These are phyloP conservation scores for Musa itinerans DNA, from an alignment of 176 grass and related monocot genomes.

Conservation along the genomic window DNA sequence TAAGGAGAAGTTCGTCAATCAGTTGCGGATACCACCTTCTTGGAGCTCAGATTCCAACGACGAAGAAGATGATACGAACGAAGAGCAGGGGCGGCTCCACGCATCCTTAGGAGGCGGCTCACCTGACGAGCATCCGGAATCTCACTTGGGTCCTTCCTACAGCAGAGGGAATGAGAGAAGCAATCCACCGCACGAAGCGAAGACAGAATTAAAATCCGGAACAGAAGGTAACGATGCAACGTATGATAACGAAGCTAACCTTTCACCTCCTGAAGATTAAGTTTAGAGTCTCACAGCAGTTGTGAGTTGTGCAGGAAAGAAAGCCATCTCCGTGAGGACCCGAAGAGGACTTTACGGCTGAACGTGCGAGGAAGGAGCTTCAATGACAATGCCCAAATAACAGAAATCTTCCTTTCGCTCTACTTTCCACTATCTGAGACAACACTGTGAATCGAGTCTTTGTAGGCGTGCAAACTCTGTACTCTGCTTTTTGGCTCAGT, in stretches of 20 bases:
- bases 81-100: too few species aligned
- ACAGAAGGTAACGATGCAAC: not conserved
- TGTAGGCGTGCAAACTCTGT: not conserved
- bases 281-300: too few species aligned
- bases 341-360: constrained; percentile 5
- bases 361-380: too few species aligned
- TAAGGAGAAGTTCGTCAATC: too few species aligned
- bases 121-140: not conserved
- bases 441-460: not conserved
- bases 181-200: not conserved
- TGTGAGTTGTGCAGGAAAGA: not conserved
- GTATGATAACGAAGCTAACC: not conserved
- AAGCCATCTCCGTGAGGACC: constrained; percentile 3
- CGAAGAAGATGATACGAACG: not conserved
- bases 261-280: not conserved
- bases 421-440: not conserved
- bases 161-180: not conserved
- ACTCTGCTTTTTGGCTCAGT: too few species aligned
- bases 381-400: too few species aligned
- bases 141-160: not conserved
- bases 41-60: not conserved
- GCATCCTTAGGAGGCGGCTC: too few species aligned
- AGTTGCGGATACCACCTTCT: too few species aligned
- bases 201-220: not conserved
- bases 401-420: not conserved